Conservation (phyloP, 2,329 filamentous ascomycete genomes). For the Drechmeria coniospora region DNA sequence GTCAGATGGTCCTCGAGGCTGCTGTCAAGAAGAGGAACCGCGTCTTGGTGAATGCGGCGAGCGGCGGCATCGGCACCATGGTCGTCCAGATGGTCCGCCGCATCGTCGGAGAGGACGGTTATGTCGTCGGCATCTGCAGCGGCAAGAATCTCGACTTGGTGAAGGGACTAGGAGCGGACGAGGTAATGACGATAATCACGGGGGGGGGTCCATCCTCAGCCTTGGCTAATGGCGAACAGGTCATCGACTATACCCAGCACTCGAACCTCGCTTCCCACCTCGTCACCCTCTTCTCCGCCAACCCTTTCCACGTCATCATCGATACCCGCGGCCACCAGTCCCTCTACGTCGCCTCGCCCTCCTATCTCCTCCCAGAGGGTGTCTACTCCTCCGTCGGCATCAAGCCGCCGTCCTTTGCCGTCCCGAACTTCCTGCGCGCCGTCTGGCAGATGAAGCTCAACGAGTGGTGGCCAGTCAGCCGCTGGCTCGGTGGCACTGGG, state of each 20-base stretch:
- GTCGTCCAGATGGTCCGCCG: constrained; percentile 26
- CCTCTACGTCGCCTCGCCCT: constrained; percentile 23
- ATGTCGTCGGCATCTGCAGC: constrained; percentile 32
- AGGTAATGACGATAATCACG: no score
- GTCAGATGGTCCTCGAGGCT: constrained; percentile 22
- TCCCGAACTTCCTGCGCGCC: constrained; percentile 14
- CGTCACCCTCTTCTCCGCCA: constrained; percentile 12
- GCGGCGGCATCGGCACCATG: constrained; percentile 32
- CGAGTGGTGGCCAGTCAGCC: constrained; percentile 18
- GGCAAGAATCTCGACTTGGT: constrained; percentile 29
- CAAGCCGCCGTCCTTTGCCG: constrained; percentile 17
- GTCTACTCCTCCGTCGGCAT: constrained; percentile 27
- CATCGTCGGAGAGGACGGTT: constrained; percentile 22
- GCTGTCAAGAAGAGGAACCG: constrained; percentile 20
- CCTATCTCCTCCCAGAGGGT: constrained; percentile 21
- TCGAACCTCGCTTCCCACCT: constrained; percentile 20
- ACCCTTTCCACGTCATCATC: constrained; percentile 28
- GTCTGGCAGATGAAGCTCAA: constrained; percentile 22
- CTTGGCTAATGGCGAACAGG: constrained; percentile 8
- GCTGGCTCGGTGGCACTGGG: constrained; percentile 21
- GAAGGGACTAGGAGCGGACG: constrained; percentile 28
- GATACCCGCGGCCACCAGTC: constrained; percentile 33
- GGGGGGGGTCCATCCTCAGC: background rate
- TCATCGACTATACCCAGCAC: constrained; percentile 25
- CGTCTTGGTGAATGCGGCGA: constrained; percentile 34